Evolutionary conservation across 2,329 filamentous ascomycete genomes (phyloP).

Genomic region (Paecilomyces sp.): DNA sequence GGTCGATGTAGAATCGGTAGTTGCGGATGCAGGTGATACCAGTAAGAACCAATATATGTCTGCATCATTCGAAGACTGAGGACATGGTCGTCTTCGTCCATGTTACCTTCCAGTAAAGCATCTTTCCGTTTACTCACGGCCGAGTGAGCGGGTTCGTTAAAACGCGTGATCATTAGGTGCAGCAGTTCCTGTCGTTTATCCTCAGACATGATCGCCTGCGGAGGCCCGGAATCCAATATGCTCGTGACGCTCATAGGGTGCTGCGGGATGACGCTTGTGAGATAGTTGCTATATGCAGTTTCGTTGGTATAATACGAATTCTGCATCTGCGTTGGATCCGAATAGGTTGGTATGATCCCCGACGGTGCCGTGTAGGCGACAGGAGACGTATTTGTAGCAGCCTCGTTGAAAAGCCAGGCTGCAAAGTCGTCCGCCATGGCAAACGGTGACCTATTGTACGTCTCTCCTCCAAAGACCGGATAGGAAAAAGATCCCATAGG

Average conservation of each 20-base stretch:
- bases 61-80: constrained; percentile 94
- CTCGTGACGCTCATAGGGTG: constrained; percentile 89
- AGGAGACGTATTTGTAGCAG: constrained; percentile 47
- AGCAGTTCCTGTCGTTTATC: constrained; percentile 79
- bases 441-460: constrained; percentile 78
- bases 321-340: constrained; percentile 39
- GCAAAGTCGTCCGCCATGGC: constrained; percentile 83
- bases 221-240: constrained; percentile 70
- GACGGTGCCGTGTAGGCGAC: constrained; percentile 39
- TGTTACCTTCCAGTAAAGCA: constrained; percentile 69
- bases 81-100: constrained; percentile 53
- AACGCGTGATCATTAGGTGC: constrained; percentile 71
- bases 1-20: constrained; percentile 91
- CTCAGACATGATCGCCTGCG: constrained; percentile 75
- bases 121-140: constrained; percentile 69
- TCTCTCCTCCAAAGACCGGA: constrained; percentile 80
- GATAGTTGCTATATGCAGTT: constrained; percentile 41
- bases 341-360: constrained; percentile 34
- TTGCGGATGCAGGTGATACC: constrained; percentile 90
- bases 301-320: constrained; percentile 46
- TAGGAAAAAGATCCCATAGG: constrained; percentile 47
- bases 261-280: constrained; percentile 47
- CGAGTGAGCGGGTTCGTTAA: constrained; percentile 71
- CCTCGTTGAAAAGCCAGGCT: constrained; percentile 72
- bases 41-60: constrained; percentile 86